Base-by-base conservation (phyloP, 371 early-diverging fungal genomes). In the Rhizopus microsporus region DNA sequence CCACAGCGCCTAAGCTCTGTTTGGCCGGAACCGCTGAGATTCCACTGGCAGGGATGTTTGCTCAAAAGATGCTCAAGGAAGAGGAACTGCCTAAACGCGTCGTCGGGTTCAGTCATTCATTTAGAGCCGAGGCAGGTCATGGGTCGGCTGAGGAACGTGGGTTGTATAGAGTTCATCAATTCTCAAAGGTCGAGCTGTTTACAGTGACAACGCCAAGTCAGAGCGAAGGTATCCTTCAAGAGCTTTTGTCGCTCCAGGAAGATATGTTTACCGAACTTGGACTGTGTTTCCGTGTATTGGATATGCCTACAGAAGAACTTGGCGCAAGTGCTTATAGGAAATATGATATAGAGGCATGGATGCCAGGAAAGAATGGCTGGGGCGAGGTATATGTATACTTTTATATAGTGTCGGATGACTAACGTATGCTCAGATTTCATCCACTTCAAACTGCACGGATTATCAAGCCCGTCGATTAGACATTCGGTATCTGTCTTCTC, bases 271-370 rank as follows among this genome's bases (percentile, higher is more conserved):
- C 80, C 4, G 92, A 88, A 4, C 77, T 96, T 13, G 96, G 90
- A 5, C 68, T 96, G 33, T 86, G 88, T 33, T 94, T 88, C 76
- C 77, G 93, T 87, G 86, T 76, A n/a, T 70, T 96, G 54, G 89
- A 94, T 56, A 96, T 96, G 97, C 94, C 97, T 3, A 92, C 93
- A 0, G 83, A 88, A 50, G 97, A 96, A 71, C 74, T 97, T 17
- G 97, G 96, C 13, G 93, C 94, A 7, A 92, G 94, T 53, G 96
- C 95, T 0, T 93, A 87, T 70, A 80, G 89, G 37, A 97, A 97
- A 60, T 92, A 86, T 63, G 96, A 97, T 58, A 93, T 97, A 62
- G 97, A 97, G 69, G 95, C 94, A 6, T 95, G 94, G 93, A 90
- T 97, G 91, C 96, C 96, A 1, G 95, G 94, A 2, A 77, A 90